Base-by-base conservation (phyloP, 345 rosid genomes). In the Eutrema japonicum region DNA sequence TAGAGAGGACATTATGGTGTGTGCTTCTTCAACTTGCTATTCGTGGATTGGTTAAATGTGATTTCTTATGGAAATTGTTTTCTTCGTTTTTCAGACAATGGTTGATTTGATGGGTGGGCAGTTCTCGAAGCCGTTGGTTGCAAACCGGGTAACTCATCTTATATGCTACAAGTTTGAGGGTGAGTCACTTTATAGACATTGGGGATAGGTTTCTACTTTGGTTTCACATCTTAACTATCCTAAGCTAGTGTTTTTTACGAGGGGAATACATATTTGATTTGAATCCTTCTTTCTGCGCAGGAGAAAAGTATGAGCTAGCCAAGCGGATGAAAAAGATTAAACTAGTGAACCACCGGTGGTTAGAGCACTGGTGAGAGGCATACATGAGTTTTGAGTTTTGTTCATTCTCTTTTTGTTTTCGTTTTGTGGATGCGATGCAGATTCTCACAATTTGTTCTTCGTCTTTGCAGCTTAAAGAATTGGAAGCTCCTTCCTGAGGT, bases 131-230 rank as follows among this genome's bases (percentile, higher is more conserved):
- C 97, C 98, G 0, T 70, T 96, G 79, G 91, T 86, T 51, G 99
- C 98, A 14, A 89, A 82, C 83, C 86, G 83, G 79, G 89, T 88
- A 13, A 92, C 99, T 3, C 98, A 96, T 86, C 93, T 96, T 65
- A 79, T 96, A 59, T 92, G 97, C 84, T 96, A 96, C 74, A 90
- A 96, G 82, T 89, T 90, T 83, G 98, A 96, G 81, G 98, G 98
- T 92, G 74, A 29, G 77, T 0, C 72, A 62, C 71, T 32, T 81
- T 12, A 54, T 45, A 14, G 41, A 29, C 50, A 51, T 35, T 26
- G 26, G 38, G 33, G 55, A 2, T 36, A 36, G 7, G 58, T 40
- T 4, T 27, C 38, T 26, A 27, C 37, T 54, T 53, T 40, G 48
- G 27, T 70, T 46, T 11, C 3, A 22, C 37, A 30, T 56, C 32